Conservation (phyloP, 2,329 filamentous ascomycete species). For the Colletotrichum orchidophilum region DNA sequence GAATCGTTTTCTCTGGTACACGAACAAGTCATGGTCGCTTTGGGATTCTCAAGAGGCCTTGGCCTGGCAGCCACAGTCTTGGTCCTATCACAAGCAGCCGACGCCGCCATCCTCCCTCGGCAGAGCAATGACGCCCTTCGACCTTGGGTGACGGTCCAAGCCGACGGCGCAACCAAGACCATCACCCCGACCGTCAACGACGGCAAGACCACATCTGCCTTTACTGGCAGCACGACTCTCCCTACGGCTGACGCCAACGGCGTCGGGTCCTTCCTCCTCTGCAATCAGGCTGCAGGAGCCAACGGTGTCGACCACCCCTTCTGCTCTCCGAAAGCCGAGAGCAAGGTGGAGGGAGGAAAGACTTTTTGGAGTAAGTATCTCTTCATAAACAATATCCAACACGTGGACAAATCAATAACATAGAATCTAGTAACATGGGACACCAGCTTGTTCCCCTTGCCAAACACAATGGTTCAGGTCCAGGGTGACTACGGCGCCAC, state of each 20-base stretch:
- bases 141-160: conserved; percentile 33
- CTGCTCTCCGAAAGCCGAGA: conserved; percentile 27
- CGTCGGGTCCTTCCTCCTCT: conserved; percentile 31
- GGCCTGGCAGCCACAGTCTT: conserved; percentile 1
- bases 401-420: background rate
- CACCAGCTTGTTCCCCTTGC: conserved; percentile 25
- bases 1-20: background rate
- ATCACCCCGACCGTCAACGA: conserved; percentile 33
- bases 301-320: conserved; percentile 28
- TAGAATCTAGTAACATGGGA: conserved; percentile 34
- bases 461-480: conserved; percentile 26
- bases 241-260: conserved; percentile 31
- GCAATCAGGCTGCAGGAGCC: conserved; percentile 28
- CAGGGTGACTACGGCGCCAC: conserved; percentile 30
- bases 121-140: conserved; percentile 27
- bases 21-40: conserved; percentile 2
- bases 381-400: background rate
- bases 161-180: conserved; percentile 26
- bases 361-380: conserved; percentile 31
- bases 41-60: conserved; percentile 2
- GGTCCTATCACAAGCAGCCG: conserved; percentile 5
- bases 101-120: conserved; percentile 16
- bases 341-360: conserved; percentile 23
- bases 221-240: conserved; percentile 15
- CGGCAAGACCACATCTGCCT: conserved; percentile 27